A percentile compares a stretch with the other conserved stretches of the same genome.
These are phyloP conservation scores for Coleophoma eucalyptorum DNA, from an alignment of 2,329 filamentous ascomycete genomes.

Conservation along the genomic window DNA sequence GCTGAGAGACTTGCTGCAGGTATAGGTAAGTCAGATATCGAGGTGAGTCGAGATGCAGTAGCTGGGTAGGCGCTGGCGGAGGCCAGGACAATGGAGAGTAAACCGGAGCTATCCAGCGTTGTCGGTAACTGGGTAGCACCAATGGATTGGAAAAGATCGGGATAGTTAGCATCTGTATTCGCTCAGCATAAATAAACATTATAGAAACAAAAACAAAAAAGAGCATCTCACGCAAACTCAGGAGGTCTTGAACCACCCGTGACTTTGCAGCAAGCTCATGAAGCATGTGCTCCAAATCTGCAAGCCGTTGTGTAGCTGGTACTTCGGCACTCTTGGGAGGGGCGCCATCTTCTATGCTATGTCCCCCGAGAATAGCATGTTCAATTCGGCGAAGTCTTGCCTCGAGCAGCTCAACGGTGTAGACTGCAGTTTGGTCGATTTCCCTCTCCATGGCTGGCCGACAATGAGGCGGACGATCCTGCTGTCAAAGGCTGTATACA, in stretches of 20 bases:
- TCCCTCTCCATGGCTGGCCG: slow-evolving; percentile 19
- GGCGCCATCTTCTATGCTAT: slow-evolving; percentile 7
- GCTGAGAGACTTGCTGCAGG: slow-evolving; percentile 24
- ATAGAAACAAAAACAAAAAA: not conserved
- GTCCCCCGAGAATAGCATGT: slow-evolving; percentile 20
- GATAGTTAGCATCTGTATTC: slow-evolving; percentile 23
- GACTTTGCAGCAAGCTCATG: slow-evolving; percentile 24
- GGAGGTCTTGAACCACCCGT: slow-evolving; percentile 24
- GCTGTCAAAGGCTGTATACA: no score
- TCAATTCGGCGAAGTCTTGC: slow-evolving; percentile 25
- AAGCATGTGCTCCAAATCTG: slow-evolving; percentile 16
- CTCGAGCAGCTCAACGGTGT: slow-evolving; percentile 28
- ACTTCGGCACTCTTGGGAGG: slow-evolving; percentile 1
- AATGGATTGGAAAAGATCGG: slow-evolving; percentile 27
- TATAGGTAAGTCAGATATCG: slow-evolving; percentile 25
- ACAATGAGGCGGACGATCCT: not conserved
- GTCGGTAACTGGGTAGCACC: slow-evolving; percentile 19
- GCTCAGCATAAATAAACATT: slow-evolving; percentile 6
- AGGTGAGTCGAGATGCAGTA: slow-evolving; percentile 28
- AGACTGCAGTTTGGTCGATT: slow-evolving; percentile 24
- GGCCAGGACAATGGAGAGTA: slow-evolving; percentile 25
- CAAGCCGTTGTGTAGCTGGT: slow-evolving; percentile 11
- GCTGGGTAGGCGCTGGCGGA: slow-evolving; percentile 27
- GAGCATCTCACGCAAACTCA: slow-evolving; percentile 23
- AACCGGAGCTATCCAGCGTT: slow-evolving; percentile 18